Evolutionary conservation across 306 rosid species (phyloP).

Genomic region (Vigna trinervia): DNA sequence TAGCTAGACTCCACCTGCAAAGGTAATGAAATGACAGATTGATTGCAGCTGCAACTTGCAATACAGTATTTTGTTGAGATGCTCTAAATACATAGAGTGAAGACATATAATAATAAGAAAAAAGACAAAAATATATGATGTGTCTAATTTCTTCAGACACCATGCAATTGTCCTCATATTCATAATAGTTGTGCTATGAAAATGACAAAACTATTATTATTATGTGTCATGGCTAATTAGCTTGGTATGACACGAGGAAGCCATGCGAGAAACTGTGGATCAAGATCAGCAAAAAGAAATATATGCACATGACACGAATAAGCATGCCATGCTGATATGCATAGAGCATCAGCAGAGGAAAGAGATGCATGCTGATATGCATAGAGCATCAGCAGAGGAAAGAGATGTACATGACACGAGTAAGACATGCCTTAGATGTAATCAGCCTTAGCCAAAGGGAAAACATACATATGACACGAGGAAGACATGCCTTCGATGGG

Average conservation of each 20-base stretch:
- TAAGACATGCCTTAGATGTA: no score
- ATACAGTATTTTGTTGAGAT: neutral
- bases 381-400: neutral
- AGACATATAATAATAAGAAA: neutral
- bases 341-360: neutral
- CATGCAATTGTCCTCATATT: neutral
- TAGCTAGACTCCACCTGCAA: neutral
- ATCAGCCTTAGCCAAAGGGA: no score
- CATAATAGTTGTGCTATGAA: neutral
- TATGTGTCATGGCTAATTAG: neutral
- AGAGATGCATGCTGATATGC: neutral
- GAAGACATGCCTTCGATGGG: no score
- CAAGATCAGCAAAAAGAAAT: no score
- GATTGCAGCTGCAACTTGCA: neutral
- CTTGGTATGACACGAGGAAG: no score
- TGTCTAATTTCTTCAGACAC: neutral
- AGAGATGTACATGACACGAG: no score
- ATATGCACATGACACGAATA: neutral
- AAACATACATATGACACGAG: no score
- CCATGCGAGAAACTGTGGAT: no score
- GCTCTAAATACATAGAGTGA: neutral
- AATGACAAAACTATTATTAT: neutral
- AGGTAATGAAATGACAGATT: neutral
- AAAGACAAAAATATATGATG: neutral
- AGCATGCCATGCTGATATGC: constrained; percentile 34